Evolutionary conservation across 23 red algal species (phyloP).

Genomic region (Pyropia haitanensis): DNA sequence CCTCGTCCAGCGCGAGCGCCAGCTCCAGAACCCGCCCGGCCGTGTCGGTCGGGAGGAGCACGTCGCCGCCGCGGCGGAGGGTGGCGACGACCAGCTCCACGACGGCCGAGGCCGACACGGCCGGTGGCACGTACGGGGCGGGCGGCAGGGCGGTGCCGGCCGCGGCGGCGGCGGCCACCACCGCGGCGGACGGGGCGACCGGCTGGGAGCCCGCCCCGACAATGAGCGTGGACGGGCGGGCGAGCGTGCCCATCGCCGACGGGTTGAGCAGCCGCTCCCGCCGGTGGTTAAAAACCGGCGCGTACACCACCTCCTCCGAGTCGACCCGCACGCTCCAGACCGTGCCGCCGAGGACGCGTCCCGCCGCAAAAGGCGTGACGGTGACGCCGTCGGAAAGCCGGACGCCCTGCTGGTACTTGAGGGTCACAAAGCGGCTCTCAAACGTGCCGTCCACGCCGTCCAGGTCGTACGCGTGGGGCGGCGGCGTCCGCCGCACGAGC

Average conservation of each 20-base stretch:
- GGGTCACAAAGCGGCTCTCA: constrained; percentile 54
- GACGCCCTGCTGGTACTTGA: constrained; percentile 92
- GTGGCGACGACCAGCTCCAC: constrained; percentile 9
- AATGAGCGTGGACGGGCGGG: constrained; percentile 69
- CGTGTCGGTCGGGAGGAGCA: constrained; percentile 89
- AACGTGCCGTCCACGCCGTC: constrained; percentile 95
- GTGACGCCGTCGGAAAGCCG: constrained; percentile 53
- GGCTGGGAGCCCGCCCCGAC: constrained; percentile 49
- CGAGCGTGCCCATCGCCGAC: constrained; percentile 52
- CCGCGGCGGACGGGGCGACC: neutral
- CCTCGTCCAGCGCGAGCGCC: constrained; percentile 60
- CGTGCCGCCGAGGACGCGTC: constrained; percentile 82
- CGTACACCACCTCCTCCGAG: constrained; percentile 85
- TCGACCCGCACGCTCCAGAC: constrained; percentile 92
- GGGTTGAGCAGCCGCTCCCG: constrained; percentile 84
- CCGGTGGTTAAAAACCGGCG: constrained; percentile 83
- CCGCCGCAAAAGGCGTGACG: constrained; percentile 80
- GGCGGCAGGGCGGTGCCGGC: no score
- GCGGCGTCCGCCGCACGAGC: constrained; percentile 5
- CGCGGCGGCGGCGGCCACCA: neutral
- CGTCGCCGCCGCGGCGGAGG: constrained; percentile 47
- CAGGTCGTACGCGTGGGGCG: constrained; percentile 72
- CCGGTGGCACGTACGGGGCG: no score
- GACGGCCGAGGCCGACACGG: neutral
- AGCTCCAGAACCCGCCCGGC: constrained; percentile 91